Evolutionary conservation across 495 filamentous ascomycete genomes (phyloP).

Genomic region (Staphylotrichum longicolle): DNA sequence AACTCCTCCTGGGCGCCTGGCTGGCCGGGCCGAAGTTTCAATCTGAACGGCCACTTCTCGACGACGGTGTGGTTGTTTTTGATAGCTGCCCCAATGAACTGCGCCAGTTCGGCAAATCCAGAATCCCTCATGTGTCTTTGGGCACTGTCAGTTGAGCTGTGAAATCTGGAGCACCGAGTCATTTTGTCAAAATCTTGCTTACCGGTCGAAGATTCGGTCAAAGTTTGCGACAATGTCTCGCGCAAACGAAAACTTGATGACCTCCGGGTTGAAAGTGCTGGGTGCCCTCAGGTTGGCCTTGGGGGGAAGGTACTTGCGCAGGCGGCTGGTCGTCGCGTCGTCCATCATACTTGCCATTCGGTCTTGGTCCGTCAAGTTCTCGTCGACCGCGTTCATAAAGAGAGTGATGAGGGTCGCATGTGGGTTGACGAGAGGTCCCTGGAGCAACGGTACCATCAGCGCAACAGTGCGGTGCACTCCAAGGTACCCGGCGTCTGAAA

Average conservation of each 20-base stretch:
- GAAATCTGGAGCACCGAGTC: neutral
- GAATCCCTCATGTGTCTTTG: neutral
- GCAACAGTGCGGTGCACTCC: neutral
- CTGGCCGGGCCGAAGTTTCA: conserved; percentile 36
- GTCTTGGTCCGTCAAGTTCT: conserved; percentile 7
- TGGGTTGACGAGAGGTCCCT: conserved; percentile 21
- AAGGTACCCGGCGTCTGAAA: neutral
- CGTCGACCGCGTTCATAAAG: conserved; percentile 33
- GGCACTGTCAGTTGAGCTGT: neutral
- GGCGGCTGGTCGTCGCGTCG: neutral
- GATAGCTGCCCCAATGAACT: neutral
- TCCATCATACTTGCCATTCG: neutral
- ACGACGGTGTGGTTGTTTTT: conserved; percentile 39
- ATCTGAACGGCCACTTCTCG: conserved; percentile 39
- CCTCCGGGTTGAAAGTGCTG: neutral
- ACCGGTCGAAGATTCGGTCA: neutral
- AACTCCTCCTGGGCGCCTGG: conserved; percentile 36
- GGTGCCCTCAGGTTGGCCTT: neutral
- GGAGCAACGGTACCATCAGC: conserved; percentile 26
- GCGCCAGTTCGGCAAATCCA: neutral
- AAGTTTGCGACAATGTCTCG: neutral
- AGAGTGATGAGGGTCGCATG: conserved; percentile 35
- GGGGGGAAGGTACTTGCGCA: neutral
- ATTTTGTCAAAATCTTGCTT: neutral
- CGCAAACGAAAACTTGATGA: neutral